Evolutionary conservation across 176 grass and related monocot genomes (phyloP).

Genomic region (Eleusine coracana): DNA sequence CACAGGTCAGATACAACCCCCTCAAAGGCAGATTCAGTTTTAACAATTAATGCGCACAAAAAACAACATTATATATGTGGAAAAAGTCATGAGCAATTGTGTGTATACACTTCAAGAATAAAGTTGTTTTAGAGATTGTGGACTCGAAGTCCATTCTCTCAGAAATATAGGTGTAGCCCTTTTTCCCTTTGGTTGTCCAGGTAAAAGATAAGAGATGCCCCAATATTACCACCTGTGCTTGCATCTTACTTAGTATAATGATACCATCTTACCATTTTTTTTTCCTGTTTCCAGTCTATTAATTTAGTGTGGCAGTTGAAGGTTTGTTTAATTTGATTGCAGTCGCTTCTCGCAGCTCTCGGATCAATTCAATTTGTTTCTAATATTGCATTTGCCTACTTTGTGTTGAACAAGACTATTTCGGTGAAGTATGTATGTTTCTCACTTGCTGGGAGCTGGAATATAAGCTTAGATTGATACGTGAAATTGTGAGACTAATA

Average conservation of each 20-base stretch:
- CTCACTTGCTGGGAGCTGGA: conserved; percentile 32
- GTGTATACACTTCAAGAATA: neutral
- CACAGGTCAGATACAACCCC: conserved; percentile 68
- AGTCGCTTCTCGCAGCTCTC: conserved; percentile 98
- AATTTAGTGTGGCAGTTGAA: conserved; percentile 27
- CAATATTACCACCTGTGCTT: conserved; percentile 1
- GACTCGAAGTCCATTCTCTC: neutral
- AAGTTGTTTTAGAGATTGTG: neutral
- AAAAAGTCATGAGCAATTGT: conserved; percentile 15
- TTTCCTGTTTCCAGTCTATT: conserved; percentile 1
- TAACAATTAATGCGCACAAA: conserved; percentile 24
- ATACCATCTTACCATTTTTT: neutral
- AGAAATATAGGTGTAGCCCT: neutral
- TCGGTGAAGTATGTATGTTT: conserved; percentile 81
- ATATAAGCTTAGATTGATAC: conserved; percentile 19
- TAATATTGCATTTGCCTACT: conserved; percentile 96
- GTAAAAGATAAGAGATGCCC: neutral
- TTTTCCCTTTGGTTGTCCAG: neutral
- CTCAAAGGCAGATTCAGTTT: conserved; percentile 16
- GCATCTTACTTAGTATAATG: conserved; percentile 21
- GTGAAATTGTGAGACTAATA: conserved; percentile 39
- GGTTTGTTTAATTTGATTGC: conserved; percentile 54
- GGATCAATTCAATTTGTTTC: conserved; percentile 98
- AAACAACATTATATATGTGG: neutral
- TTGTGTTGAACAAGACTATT: conserved; percentile 92